Conservation (phyloP, 805 yeast species). For the Saccharomyces mikatae region DNA sequence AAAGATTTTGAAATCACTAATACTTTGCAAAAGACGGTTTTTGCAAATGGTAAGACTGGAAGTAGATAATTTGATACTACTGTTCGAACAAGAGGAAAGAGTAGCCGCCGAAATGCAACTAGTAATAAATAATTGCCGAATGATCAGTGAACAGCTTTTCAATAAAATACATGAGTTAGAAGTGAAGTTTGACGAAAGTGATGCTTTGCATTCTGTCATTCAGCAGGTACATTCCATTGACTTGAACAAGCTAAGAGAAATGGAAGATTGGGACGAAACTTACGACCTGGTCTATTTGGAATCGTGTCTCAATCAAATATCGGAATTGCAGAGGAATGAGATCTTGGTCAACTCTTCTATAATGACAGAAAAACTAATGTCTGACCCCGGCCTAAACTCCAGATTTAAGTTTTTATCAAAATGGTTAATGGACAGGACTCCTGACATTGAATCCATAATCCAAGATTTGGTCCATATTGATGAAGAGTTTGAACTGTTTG, state of each 20-base stretch:
- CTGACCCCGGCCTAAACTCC: slow-evolving; percentile 20
- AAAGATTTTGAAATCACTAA: slow-evolving; percentile 33
- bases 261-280: slow-evolving; percentile 46
- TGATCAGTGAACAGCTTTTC: slow-evolving; percentile 25
- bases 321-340: slow-evolving; percentile 44
- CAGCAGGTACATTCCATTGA: slow-evolving; percentile 39
- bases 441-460: slow-evolving; percentile 20
- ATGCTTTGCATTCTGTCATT: slow-evolving; percentile 42
- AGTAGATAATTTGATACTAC: slow-evolving; percentile 20
- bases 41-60: slow-evolving; percentile 39
- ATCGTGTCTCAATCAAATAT: slow-evolving; percentile 35
- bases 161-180: slow-evolving; percentile 49
- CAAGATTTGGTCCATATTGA: slow-evolving; percentile 29
- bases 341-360: slow-evolving; percentile 49
- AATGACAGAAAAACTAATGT: slow-evolving; percentile 42
- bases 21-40: slow-evolving; percentile 33
- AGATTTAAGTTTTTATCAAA: slow-evolving; percentile 20
- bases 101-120: not conserved
- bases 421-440: slow-evolving; percentile 11
- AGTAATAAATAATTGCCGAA: slow-evolving; percentile 20
- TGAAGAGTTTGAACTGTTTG: slow-evolving; percentile 32
- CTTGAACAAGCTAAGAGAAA: slow-evolving; percentile 40
- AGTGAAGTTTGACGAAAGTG: slow-evolving; percentile 39
- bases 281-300: slow-evolving; percentile 38
- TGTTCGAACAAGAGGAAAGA: slow-evolving; percentile 8